phyloP scores from a whole-genome alignment of 768 basidiomycete genomes.

The Russula ochroleuca region DNA sequence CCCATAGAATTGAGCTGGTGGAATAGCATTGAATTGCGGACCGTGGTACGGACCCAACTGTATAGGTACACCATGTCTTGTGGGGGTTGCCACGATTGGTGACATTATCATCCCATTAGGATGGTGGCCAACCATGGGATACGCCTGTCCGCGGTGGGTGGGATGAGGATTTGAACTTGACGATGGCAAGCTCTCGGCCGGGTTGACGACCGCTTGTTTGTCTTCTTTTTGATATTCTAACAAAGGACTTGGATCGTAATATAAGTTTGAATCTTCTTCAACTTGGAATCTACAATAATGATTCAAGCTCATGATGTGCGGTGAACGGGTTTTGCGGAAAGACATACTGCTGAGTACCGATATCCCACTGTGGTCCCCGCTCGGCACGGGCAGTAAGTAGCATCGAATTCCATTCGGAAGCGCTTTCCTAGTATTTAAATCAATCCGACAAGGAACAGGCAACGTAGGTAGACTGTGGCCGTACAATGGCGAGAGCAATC shows the following conservation, averaged over 20 bases:
- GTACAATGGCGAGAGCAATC: conserved; percentile 61
- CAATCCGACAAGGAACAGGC: not conserved
- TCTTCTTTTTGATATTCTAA: conserved; percentile 33
- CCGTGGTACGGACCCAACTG: conserved; percentile 28
- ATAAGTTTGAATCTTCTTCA: conserved; percentile 65
- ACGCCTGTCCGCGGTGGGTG: conserved; percentile 10
- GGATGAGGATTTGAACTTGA: conserved; percentile 28
- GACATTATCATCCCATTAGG: conserved; percentile 27
- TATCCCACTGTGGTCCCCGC: conserved; percentile 83
- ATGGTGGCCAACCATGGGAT: conserved; percentile 22
- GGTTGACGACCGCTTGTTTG: conserved; percentile 15
- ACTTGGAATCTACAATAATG: conserved; percentile 59
- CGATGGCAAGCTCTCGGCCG: conserved; percentile 1
- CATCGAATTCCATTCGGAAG: conserved; percentile 83
- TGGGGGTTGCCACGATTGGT: conserved; percentile 26
- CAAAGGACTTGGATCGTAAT: conserved; percentile 57
- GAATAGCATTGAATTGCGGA: conserved; percentile 34
- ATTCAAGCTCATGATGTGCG: not conserved
- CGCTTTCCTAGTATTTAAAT: conserved; percentile 52
- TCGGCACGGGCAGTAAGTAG: conserved; percentile 74
- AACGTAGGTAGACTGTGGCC: conserved; percentile 32
- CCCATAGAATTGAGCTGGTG: conserved; percentile 44
- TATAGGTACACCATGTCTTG: conserved; percentile 33
- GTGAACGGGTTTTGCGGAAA: no score
- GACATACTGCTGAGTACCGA: conserved; percentile 79